phyloP scores from a whole-genome alignment of 805 yeast species.

The Suhomyces sp. region DNA sequence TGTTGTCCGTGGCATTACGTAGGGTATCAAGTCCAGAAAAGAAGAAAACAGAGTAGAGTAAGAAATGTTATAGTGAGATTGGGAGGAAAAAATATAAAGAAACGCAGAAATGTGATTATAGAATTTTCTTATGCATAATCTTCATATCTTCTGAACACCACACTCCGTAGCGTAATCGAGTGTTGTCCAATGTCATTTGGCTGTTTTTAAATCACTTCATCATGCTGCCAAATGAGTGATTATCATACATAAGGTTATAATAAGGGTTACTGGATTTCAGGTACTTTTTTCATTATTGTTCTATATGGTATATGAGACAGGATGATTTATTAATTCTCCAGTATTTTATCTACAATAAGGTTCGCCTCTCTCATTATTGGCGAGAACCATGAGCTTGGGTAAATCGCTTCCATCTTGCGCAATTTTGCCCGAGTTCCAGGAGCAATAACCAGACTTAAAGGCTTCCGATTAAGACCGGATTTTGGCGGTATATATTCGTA shows the following conservation, averaged over 20 bases:
- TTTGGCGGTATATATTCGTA: neutral
- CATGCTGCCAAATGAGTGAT: neutral
- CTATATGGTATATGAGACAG: neutral
- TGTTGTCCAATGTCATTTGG: no score
- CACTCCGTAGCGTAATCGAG: no score
- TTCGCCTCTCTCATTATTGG: neutral
- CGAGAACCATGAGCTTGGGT: neutral
- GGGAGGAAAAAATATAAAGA: neutral
- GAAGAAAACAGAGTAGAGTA: neutral
- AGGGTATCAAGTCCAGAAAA: neutral
- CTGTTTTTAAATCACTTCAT: neutral
- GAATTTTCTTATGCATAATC: neutral
- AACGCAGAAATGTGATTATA: neutral
- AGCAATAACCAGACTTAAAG: neutral
- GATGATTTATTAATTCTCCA: neutral
- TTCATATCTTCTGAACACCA: neutral
- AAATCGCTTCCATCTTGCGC: neutral
- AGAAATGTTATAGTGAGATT: neutral
- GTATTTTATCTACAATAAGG: neutral
- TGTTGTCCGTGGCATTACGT: constrained; percentile 1
- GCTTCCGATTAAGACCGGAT: neutral
- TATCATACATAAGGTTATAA: neutral
- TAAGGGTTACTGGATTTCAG: neutral
- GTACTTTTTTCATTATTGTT: neutral
- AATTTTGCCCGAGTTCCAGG: neutral